Conservation (phyloP, 148 eudicot genomes). For the Rhododendron ferrugineum region DNA sequence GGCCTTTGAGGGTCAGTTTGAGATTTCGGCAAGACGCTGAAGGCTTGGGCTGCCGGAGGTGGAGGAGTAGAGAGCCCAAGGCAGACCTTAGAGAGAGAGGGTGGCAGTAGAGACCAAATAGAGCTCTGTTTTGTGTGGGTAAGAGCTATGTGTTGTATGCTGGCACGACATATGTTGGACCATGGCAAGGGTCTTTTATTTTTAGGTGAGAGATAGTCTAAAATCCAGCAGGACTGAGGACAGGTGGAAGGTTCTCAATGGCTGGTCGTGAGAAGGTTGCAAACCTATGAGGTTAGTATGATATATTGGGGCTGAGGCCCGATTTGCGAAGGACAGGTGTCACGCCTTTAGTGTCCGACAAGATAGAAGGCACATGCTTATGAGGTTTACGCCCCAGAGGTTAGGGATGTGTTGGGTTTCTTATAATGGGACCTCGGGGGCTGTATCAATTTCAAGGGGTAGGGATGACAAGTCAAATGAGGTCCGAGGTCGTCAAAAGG, state of each 20-base stretch:
- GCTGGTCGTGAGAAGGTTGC: not conserved
- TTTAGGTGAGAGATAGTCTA: not conserved
- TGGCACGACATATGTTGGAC: not conserved
- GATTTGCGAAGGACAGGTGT: not conserved
- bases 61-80: no score
- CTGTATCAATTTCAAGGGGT: not conserved
- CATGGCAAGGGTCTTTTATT: not conserved
- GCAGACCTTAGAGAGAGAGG: no score
- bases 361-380: not conserved
- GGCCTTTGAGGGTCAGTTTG: not conserved
- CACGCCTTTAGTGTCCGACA: not conserved
- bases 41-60: no score
- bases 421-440: not conserved
- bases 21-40: no score
- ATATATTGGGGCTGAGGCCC: not conserved
- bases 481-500: not conserved
- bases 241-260: not conserved
- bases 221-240: not conserved
- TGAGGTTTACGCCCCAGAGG: not conserved
- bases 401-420: not conserved
- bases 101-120: no score
- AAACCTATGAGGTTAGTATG: not conserved
- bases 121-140: not conserved
- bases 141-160: not conserved
- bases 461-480: not conserved